phyloP scores from a whole-genome alignment of 768 basidiomycete species.

The Rhodocollybia butyracea region DNA sequence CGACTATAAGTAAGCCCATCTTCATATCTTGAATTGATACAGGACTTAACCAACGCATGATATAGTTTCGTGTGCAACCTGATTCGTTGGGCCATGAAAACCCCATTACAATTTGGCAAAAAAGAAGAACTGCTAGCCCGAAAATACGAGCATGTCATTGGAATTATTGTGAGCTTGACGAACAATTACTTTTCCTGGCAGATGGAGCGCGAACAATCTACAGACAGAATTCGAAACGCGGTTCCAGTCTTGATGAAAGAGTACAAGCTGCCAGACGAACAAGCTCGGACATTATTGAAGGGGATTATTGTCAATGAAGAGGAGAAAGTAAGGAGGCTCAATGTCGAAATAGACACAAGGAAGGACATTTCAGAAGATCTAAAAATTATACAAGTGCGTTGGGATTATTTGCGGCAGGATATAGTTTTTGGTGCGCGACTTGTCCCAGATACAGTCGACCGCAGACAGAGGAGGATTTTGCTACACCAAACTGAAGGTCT shows the following conservation, averaged over 20 bases:
- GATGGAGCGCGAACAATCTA: constrained; percentile 18
- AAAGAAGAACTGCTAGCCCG: constrained; percentile 6
- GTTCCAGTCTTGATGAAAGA: constrained; percentile 21
- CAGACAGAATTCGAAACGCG: constrained; percentile 20
- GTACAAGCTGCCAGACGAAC: constrained; percentile 12
- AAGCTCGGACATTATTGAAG: constrained; percentile 15
- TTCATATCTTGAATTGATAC: not conserved
- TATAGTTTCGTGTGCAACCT: constrained; percentile 14
- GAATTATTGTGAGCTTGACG: constrained; percentile 16
- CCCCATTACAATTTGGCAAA: constrained; percentile 13
- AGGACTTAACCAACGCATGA: not conserved
- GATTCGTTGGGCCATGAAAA: constrained; percentile 18
- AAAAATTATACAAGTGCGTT: constrained; percentile 20
- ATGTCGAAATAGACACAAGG: constrained; percentile 8
- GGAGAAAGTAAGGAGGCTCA: constrained; percentile 15
- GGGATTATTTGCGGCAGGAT: constrained; percentile 19
- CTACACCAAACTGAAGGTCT: not conserved
- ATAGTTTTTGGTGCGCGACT: constrained; percentile 22
- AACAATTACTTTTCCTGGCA: constrained; percentile 27
- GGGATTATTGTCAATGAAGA: constrained; percentile 20
- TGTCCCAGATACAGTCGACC: constrained; percentile 20
- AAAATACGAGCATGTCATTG: constrained; percentile 16
- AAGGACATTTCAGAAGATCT: constrained; percentile 11
- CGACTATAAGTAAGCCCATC: constrained; percentile 5
- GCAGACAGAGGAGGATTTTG: not conserved